phyloP scores from a whole-genome alignment of 805 yeast species.

The Kuraishia cidri region DNA sequence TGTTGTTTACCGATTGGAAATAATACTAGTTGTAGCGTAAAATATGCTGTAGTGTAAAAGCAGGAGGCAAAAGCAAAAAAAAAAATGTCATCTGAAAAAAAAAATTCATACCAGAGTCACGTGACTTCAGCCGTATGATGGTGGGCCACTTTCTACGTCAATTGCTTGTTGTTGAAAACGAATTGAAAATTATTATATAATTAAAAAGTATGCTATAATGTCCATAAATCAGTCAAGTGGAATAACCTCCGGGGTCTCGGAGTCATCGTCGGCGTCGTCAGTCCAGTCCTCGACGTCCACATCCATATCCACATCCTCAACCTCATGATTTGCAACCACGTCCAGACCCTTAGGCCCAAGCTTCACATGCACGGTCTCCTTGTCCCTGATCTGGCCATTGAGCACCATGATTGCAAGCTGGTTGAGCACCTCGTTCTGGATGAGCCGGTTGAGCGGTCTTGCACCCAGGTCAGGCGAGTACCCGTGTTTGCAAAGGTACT shows the following conservation, averaged over 20 bases:
- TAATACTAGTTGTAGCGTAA: too few species aligned
- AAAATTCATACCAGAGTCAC: too few species aligned
- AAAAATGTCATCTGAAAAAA: too few species aligned
- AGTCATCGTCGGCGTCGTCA: conserved; percentile 55
- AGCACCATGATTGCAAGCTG: conserved; percentile 82
- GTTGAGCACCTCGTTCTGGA: conserved; percentile 83
- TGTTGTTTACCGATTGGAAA: conserved; percentile 10
- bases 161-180: too few species aligned
- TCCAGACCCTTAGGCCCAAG: conserved; percentile 54
- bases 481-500: conserved; percentile 77
- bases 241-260: too few species aligned
- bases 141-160: too few species aligned
- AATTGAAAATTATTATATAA: too few species aligned
- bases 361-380: conserved; percentile 71
- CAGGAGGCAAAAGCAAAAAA: too few species aligned
- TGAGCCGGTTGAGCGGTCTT: conserved; percentile 87
- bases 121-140: too few species aligned
- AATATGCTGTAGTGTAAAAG: too few species aligned
- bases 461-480: conserved; percentile 95
- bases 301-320: conserved; percentile 40
- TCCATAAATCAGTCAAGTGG: too few species aligned
- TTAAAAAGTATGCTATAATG: too few species aligned
- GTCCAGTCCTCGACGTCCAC: conserved; percentile 52
- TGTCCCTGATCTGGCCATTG: conserved; percentile 80
- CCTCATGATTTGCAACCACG: conserved; percentile 82